Percentiles rank a stretch among this genome's conserved stretches.
Evolutionary conservation across 2,329 filamentous ascomycete genomes (phyloP).

Genomic region (Fusarium pseudonygamai): DNA sequence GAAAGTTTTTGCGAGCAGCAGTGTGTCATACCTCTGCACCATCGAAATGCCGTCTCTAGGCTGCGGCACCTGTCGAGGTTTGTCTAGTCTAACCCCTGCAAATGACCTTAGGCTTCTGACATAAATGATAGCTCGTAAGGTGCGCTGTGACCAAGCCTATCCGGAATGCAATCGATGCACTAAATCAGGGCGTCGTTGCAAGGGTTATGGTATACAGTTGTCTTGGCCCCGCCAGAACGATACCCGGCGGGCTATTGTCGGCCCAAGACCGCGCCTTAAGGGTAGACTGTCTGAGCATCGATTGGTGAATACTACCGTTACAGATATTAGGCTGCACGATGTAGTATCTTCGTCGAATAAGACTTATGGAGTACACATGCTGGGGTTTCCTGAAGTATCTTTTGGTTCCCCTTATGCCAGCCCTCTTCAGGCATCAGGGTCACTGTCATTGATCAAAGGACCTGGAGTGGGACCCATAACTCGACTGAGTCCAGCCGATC

Average conservation of each 20-base stretch:
- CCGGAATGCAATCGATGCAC: constrained; percentile 23
- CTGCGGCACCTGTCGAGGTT: constrained; percentile 31
- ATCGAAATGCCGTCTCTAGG: constrained; percentile 8
- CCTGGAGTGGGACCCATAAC: background rate
- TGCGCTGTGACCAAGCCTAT: constrained; percentile 26
- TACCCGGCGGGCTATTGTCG: constrained; percentile 9
- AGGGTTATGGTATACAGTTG: constrained; percentile 24
- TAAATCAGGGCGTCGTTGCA: background rate
- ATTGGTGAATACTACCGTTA: constrained; percentile 16
- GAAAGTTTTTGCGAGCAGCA: constrained; percentile 14
- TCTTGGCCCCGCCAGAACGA: constrained; percentile 30
- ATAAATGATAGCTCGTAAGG: constrained; percentile 20
- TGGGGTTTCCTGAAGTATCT: accelerated
- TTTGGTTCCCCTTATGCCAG: accelerated
- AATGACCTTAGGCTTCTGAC: too few relatives aligned
- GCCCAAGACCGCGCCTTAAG: background rate
- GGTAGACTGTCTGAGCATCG: background rate
- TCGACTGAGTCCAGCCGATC: constrained; percentile 33
- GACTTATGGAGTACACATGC: background rate
- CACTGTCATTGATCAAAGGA: background rate
- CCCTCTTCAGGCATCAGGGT: accelerated
- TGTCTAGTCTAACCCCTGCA: background rate
- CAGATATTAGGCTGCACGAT: constrained; percentile 25
- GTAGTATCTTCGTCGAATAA: background rate
- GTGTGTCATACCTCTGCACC: too few relatives aligned